Conservation (phyloP, 2,329 filamentous ascomycete genomes). For the Colletotrichum musicola region DNA sequence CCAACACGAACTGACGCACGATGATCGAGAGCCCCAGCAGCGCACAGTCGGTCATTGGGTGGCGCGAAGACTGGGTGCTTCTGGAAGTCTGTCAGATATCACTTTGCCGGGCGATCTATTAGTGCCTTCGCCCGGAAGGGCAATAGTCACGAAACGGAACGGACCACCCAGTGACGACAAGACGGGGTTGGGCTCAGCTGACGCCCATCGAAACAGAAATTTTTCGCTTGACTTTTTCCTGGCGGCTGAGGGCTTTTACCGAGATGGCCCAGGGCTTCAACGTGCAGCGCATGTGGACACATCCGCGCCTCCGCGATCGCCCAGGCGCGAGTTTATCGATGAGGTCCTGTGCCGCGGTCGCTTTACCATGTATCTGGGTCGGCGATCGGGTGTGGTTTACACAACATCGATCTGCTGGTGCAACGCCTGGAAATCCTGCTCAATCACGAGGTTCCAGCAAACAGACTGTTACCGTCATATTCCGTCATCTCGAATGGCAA, state of each 20-base stretch:
- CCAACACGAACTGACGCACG: constrained; percentile 3
- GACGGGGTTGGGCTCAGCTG: constrained; percentile 5
- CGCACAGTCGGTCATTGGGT: neutral
- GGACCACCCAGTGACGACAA: constrained; percentile 13
- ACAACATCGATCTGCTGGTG: constrained; percentile 15
- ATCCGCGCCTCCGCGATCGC: constrained; percentile 27
- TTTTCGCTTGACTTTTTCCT: neutral
- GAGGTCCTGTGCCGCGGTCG: constrained; percentile 6
- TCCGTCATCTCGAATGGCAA: neutral
- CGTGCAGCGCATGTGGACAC: constrained; percentile 23
- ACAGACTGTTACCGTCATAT: neutral
- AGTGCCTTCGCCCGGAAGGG: constrained; percentile 29
- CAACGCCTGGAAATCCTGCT: neutral
- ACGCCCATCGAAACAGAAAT: neutral
- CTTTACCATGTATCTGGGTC: constrained; percentile 33
- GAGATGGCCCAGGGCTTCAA: neutral
- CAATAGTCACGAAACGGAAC: constrained; percentile 29
- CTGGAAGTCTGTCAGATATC: constrained; percentile 25
- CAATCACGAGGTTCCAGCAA: neutral
- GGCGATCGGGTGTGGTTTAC: constrained; percentile 19
- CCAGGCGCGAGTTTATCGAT: constrained; percentile 29
- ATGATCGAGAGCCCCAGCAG: constrained; percentile 4
- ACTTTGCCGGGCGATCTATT: constrained; percentile 21
- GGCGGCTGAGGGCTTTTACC: constrained; percentile 29
- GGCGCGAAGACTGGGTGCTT: neutral